Evolutionary conservation across 2,329 filamentous ascomycete species (phyloP).

Genomic region (Alternaria sp.): DNA sequence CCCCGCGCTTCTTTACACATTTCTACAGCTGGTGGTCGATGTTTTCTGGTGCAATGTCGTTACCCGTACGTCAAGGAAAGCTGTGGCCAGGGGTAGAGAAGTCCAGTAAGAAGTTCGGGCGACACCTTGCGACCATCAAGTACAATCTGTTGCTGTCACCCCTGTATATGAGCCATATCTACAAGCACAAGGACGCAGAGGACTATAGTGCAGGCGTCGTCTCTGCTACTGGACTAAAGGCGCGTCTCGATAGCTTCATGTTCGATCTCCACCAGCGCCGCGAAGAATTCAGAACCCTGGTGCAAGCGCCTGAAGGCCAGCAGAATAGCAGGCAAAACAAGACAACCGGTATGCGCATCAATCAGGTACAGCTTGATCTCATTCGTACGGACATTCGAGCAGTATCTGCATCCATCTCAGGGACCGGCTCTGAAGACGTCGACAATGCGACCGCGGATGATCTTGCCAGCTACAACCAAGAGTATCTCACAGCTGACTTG

Average conservation of each 20-base stretch:
- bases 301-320: constrained; percentile 67
- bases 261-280: constrained; percentile 93
- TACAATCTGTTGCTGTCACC: constrained; percentile 93
- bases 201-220: constrained; percentile 80
- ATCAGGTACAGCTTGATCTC: constrained; percentile 91
- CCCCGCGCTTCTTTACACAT: constrained; percentile 95
- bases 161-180: constrained; percentile 93
- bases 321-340: constrained; percentile 74
- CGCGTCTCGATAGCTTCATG: constrained; percentile 96
- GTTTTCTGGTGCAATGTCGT: constrained; percentile 92
- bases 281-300: constrained; percentile 86
- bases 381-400: constrained; percentile 91
- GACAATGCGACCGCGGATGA: constrained; percentile 71
- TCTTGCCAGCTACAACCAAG: constrained; percentile 62
- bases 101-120: constrained; percentile 97
- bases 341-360: constrained; percentile 94
- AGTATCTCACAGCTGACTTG: constrained; percentile 65
- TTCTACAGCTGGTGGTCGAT: constrained; percentile 99
- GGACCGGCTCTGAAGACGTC: constrained; percentile 79
- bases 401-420: constrained; percentile 87
- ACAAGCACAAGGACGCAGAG: constrained; percentile 96
- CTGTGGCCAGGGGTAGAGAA: constrained; percentile 94
- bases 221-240: constrained; percentile 94
- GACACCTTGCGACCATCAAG: constrained; percentile 97
- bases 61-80: constrained; percentile 90